Base-by-base conservation (phyloP, 2,329 filamentous ascomycete species). In the Onygenales sp. region DNA sequence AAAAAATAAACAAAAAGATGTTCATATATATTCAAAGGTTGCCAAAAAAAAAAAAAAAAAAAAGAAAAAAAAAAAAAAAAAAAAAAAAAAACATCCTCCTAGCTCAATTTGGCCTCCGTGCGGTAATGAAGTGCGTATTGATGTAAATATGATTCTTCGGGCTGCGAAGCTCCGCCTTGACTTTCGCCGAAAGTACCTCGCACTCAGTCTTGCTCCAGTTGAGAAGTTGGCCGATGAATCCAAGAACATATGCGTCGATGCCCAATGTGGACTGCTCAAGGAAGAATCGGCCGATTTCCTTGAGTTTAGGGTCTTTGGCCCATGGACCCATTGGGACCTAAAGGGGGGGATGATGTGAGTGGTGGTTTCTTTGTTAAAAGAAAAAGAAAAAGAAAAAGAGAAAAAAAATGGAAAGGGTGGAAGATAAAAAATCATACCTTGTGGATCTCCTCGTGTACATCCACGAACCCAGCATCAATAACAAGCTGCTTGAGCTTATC, bases 271-370 rank as follows among this genome's bases (percentile, higher is more conserved):
- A 55, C 32, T 63, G 56, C 11, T 58, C 47, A 38, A 56, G 57
- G 11, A 61, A 50, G 32, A 59, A 64, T 38, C 58, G 53, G 9
- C 77, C 78, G 2, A 81, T 59, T 51, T 78, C 71, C 60, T 79
- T 81, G 51, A 75, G 69, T 32, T 71, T 68, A 5, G 68, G 66
- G 39, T 77, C 72, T 46, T 70, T 72, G 0, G 76, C 74, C 66
- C 66, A 69, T 3, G 60, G 55, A 2, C 66, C 66, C 13, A 69
- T 53, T 2, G 64, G 64, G 2, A 66, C 56, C 55, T 62, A 62
- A 43, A 56, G 21, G 32, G 32, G n/a, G n/a, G 6, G 45, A 48
- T 27, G 33, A 36, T 17, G 33, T 38, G 33, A 17, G 33, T 17
- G 33, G 21, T 35, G 2, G 13, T 31, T 2, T 27, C 31, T 31